These are phyloP conservation scores for Macadamia integrifolia DNA, from an alignment of 164 flowering plant species.

Conservation along the genomic window DNA sequence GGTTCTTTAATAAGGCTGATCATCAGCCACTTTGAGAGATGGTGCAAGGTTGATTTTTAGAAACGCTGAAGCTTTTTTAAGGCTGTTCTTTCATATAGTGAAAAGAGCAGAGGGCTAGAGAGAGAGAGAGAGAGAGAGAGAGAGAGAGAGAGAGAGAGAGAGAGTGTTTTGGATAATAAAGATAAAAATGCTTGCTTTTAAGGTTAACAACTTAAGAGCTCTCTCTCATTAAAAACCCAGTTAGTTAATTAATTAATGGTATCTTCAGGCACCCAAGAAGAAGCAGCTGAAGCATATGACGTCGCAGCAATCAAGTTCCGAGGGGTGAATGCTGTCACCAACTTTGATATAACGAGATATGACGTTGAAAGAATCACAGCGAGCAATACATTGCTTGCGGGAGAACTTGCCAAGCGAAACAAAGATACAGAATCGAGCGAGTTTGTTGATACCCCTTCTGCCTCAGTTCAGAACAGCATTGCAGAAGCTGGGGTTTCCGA, in stretches of 20 bases:
- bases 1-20: slow-evolving; percentile 29
- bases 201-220: not conserved
- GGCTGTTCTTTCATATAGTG: slow-evolving; percentile 8
- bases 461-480: slow-evolving; percentile 14
- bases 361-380: slow-evolving; percentile 56
- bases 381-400: slow-evolving; percentile 53
- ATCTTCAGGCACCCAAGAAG: slow-evolving; percentile 63
- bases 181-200: not conserved
- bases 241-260: not conserved
- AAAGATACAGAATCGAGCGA: slow-evolving; percentile 21
- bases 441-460: slow-evolving; percentile 4
- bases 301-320: slow-evolving; percentile 75
- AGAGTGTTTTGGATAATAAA: not conserved
- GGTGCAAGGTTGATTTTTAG: slow-evolving; percentile 16
- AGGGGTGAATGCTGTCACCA: slow-evolving; percentile 62
- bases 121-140: not conserved
- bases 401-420: slow-evolving; percentile 49
- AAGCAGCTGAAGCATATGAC: slow-evolving; percentile 79
- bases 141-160: too few species aligned
- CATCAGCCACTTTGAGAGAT: not conserved
- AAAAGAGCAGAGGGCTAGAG: too few species aligned
- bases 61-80: slow-evolving; percentile 8
- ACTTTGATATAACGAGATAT: slow-evolving; percentile 57
- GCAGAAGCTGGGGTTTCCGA: slow-evolving; percentile 18
- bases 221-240: too few species aligned